Base-by-base conservation (phyloP, 2,329 filamentous ascomycete genomes). In the Curvularia lunata region DNA sequence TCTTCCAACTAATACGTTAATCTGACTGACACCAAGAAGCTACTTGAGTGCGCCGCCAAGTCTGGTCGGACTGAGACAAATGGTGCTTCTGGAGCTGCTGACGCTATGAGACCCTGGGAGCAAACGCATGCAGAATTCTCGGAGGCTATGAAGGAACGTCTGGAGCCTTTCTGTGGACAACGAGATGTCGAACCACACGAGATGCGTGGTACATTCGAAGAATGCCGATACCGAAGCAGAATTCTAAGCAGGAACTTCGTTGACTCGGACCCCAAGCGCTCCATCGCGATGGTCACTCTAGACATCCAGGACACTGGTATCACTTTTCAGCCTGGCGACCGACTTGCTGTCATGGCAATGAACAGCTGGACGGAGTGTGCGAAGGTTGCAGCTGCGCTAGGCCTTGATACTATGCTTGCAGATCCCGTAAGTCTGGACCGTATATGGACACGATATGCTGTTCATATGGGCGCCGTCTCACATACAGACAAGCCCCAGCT, bases 311-410 rank as follows among this genome's bases (percentile, higher is more conserved):
- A 85, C 47, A 84, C 82, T 0, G 83, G 83, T 0, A 81, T 85
- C 43, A 84, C 83, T 0, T 85, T 84, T 53, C 77, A 80, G 48
- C 82, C 83, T 0, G 83, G 83, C 0, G 83, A 85, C 51, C 77
- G 82, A 5, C 75, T 85, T 5, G 82, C 83, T 0, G 74, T 85
- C 2, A 85, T 85, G 83, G 82, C 83, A 0, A 76, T 85, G 16
- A 85, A 85, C 54, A 79, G 75, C 53, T 85, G 82, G 83, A 78
- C 80, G 8, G 83, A 85, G 63, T 84, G 81, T 49, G 82, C 82
- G 18, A 85, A 85, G 61, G 80, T 85, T 9, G 82, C 81, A 2
- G 79, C 82, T 0, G 82, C 82, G 0, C 74, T 85, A 1, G 83
- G 83, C 0, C 72, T 85, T 0, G 82, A 82, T 30, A 69, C 76